Evolutionary conservation across 371 early-diverging fungal species (phyloP).

Genomic region (Rhizopus sp.): DNA sequence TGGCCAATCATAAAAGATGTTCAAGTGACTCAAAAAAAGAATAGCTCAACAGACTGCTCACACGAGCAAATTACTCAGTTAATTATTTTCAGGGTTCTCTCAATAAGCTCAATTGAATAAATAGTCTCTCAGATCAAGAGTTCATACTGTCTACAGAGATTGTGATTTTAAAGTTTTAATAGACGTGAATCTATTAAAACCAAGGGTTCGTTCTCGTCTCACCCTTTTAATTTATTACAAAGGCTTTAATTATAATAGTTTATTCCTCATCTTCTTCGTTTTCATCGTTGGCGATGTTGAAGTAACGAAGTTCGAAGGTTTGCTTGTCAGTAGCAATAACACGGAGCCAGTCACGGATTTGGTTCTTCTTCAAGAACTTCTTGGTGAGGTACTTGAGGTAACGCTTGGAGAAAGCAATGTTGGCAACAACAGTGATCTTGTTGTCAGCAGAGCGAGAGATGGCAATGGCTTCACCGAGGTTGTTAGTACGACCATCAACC

Average conservation of each 20-base stretch:
- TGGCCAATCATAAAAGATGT: no score
- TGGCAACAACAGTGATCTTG: constrained; percentile 80
- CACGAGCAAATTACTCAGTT: no score
- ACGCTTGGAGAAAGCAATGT: constrained; percentile 92
- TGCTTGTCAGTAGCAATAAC: constrained; percentile 91
- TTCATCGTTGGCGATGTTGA: constrained; percentile 88
- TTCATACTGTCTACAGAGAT: constrained; percentile 21
- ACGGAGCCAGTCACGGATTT: constrained; percentile 98
- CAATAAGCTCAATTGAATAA: no score
- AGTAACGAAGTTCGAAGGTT: constrained; percentile 96
- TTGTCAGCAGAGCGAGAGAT: constrained; percentile 79
- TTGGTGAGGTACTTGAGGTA: constrained; percentile 99
- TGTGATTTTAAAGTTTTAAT: constrained; percentile 26
- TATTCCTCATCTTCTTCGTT: constrained; percentile 78
- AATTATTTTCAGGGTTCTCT: not conserved
- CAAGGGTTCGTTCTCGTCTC: constrained; percentile 72
- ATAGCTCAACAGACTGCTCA: no score
- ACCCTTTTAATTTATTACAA: constrained; percentile 35
- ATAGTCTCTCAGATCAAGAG: not conserved
- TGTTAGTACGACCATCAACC: constrained; percentile 95
- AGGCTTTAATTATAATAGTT: constrained; percentile 19
- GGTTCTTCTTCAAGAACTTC: constrained; percentile 99
- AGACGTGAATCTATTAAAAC: constrained; percentile 15
- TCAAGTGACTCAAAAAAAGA: no score
- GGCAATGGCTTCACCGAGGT: constrained; percentile 88